Evolutionary conservation across 2,329 filamentous ascomycete genomes (phyloP).

Genomic region (Hysterium pulicare): DNA sequence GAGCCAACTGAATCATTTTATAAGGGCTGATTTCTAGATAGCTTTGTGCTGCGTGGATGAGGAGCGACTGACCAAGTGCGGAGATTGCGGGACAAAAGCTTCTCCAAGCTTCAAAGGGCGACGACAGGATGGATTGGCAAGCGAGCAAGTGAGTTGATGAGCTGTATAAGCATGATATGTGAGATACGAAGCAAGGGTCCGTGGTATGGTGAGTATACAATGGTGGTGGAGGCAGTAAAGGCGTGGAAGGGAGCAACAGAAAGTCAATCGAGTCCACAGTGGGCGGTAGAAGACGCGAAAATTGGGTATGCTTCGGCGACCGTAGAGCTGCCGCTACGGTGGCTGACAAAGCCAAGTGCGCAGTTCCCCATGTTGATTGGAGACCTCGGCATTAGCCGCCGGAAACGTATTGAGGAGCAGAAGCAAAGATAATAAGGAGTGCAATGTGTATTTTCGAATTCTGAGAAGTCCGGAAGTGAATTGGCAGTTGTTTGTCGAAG

Average conservation of each 20-base stretch:
- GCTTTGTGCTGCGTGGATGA: conserved; percentile 13
- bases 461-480: too few species aligned
- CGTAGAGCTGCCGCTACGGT: conserved; percentile 7
- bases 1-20: background rate
- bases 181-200: conserved; percentile 11
- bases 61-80: conserved; percentile 28
- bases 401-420: background rate
- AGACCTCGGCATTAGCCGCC: conserved; percentile 3
- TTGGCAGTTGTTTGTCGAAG: too few species aligned
- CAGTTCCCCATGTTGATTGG: conserved; percentile 5
- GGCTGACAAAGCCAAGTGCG: conserved; percentile 6
- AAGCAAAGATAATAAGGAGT: too few species aligned
- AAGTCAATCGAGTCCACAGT: conserved; percentile 11
- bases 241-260: conserved; percentile 22
- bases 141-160: conserved; percentile 13
- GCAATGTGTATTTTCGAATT: too few species aligned
- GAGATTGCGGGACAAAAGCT: conserved; percentile 37
- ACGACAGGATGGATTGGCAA: conserved; percentile 25
- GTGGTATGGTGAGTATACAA: conserved; percentile 20
- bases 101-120: conserved; percentile 34
- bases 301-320: background rate
- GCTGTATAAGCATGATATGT: conserved; percentile 29
- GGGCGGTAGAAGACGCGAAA: conserved; percentile 6
- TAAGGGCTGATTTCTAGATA: background rate
- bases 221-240: conserved; percentile 22